Evolutionary conservation across 805 yeast species (phyloP), one percentile per base, ranked within the genome.

Genomic region (Kodamaea lidongshanica): DNA sequence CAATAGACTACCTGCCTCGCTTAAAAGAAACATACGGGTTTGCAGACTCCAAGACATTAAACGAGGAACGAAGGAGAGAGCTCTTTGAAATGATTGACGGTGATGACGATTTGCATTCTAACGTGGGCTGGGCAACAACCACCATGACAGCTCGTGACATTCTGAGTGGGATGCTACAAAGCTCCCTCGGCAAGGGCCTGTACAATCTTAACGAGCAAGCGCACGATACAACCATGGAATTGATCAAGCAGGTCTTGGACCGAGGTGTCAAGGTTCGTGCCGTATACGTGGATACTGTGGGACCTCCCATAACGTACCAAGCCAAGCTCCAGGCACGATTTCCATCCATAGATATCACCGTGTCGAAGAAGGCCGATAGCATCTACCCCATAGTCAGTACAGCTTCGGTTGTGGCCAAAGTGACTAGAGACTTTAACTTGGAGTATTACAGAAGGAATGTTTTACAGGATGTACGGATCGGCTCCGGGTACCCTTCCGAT

Each of bases 401-500:
- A 1, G 99, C 98, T 0, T 81, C 94, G 12, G 84, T 92, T 27
- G 88, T 88, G 26, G 99, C 99, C 7, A 92, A 92, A 51, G 98
- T 92, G 5, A 87, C 97, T 0, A 71, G 99, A 48, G 99, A 92
- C 52, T 55, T 72, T 26, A 67, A 72, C 23, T 56, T 82, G 38
- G 41, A 56, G 19, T 45, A 52, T 41, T 60, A 46, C 38, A 39
- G 52, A 34, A 23, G 65, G 33, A 34, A 46, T 35, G 25, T 46
- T 35, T 28, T 65, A 7, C 50, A 43, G 30, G 61, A 56, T 17
- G 75, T 78, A 59, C 35, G 25, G 3, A 27, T 62, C 5, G 98
- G 98, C 2, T 83, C 94, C 0, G 98, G 98, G 1, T 92, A 92
- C 53, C 97, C 98, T 0, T 73, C 88, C 3, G 98, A 92, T 54